Conservation (phyloP, 148 eudicot genomes). For the Gaultheria prostrata region DNA sequence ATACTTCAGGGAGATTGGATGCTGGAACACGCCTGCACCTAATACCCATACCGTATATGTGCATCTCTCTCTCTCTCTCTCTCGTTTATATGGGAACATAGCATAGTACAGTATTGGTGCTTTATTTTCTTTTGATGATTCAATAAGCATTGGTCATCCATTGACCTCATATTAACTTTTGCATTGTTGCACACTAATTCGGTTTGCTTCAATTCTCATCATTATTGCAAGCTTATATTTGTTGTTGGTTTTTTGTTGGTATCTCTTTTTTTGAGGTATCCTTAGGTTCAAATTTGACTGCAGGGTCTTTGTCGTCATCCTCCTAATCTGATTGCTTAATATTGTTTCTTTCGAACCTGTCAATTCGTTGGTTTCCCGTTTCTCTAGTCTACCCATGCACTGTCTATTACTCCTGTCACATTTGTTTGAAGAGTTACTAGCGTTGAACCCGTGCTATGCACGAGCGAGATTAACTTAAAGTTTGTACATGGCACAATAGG, state of each 20-base stretch:
- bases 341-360: background rate
- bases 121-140: background rate
- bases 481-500: too few species aligned
- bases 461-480: too few species aligned
- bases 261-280: background rate
- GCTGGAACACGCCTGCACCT: background rate
- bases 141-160: background rate
- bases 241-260: background rate
- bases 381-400: background rate
- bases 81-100: background rate
- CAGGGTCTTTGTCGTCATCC: background rate
- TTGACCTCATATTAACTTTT: background rate
- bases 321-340: constrained; percentile 2
- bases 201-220: background rate
- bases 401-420: background rate
- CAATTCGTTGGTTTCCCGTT: constrained; percentile 4
- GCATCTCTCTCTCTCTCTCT: background rate
- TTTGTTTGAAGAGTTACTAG: background rate
- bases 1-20: background rate
- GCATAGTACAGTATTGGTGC: background rate
- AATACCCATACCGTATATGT: background rate
- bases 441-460: too few species aligned
- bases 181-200: background rate
- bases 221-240: background rate
- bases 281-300: background rate